Evolutionary conservation across 345 rosid species (phyloP).

Genomic region (Angophora floribunda): DNA sequence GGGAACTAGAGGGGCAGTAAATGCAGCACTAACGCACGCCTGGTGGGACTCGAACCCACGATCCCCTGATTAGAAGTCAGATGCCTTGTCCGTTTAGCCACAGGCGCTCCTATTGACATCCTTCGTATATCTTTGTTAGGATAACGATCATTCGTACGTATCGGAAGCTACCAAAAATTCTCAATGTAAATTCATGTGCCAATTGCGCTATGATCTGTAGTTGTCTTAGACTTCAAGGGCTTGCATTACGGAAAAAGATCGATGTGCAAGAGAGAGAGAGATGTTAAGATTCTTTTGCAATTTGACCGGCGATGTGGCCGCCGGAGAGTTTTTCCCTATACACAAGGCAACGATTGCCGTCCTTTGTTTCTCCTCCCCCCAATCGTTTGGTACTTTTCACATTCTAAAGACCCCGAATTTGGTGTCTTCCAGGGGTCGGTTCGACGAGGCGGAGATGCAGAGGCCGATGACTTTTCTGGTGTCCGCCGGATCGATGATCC

Average conservation of each 20-base stretch:
- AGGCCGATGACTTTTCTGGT: slow-evolving; percentile 63
- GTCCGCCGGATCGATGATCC: slow-evolving; percentile 89
- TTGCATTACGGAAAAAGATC: neutral
- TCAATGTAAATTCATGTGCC: neutral
- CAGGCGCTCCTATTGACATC: slow-evolving; percentile 16
- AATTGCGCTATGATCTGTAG: neutral
- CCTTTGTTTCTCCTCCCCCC: neutral
- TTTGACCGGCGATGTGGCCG: neutral
- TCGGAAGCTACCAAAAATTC: too few relatives aligned
- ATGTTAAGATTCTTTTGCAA: neutral
- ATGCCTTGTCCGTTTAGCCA: slow-evolving; percentile 51
- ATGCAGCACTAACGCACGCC: slow-evolving; percentile 12
- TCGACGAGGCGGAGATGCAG: slow-evolving; percentile 61
- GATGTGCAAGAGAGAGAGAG: neutral
- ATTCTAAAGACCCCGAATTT: slow-evolving; percentile 82
- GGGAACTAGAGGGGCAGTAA: neutral
- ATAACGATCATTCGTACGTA: rapidly evolving
- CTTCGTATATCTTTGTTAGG: rapidly evolving
- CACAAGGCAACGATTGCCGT: neutral
- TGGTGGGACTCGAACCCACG: slow-evolving; percentile 70
- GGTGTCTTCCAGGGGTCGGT: slow-evolving; percentile 56
- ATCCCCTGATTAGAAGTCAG: slow-evolving; percentile 38
- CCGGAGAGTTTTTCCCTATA: neutral
- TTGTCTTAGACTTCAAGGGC: neutral
- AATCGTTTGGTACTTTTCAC: slow-evolving; percentile 6